Conservation (phyloP, 176 grass and related monocot genomes). For the Cenchrus americanus region DNA sequence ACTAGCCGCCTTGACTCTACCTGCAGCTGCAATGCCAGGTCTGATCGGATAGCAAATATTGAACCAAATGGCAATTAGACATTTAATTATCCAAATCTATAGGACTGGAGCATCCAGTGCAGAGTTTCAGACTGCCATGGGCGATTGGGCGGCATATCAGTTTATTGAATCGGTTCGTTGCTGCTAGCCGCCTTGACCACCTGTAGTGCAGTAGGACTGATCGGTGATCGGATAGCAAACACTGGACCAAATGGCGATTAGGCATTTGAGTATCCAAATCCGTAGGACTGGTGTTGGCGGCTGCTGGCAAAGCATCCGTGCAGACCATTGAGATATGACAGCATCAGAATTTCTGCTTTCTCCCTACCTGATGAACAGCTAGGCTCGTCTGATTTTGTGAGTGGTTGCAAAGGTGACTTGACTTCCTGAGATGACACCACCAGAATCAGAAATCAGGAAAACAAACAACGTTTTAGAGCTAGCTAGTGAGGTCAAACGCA, state of each 20-base stretch:
- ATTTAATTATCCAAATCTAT: neutral
- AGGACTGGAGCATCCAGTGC: neutral
- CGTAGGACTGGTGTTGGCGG: neutral
- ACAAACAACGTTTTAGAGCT: neutral
- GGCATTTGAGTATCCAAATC: neutral
- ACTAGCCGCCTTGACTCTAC: neutral
- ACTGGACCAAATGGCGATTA: neutral
- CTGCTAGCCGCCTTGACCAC: no score
- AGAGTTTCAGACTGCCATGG: no score
- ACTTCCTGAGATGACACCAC: slow-evolving; percentile 29
- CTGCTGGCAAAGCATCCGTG: neutral
- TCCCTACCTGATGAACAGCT: neutral
- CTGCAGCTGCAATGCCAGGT: neutral
- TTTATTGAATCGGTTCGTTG: no score
- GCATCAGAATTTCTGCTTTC: neutral
- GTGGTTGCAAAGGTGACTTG: slow-evolving; percentile 20
- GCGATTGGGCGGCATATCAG: no score
- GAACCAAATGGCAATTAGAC: neutral
- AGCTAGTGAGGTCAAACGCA: slow-evolving; percentile 27
- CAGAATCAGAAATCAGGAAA: neutral
- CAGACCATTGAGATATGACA: slow-evolving; percentile 6
- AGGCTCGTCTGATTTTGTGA: neutral
- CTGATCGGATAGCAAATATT: neutral
- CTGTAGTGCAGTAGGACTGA: neutral
- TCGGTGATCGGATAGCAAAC: neutral